Base-by-base conservation (phyloP, 441 rosid species). In the Syzygium malaccense region DNA sequence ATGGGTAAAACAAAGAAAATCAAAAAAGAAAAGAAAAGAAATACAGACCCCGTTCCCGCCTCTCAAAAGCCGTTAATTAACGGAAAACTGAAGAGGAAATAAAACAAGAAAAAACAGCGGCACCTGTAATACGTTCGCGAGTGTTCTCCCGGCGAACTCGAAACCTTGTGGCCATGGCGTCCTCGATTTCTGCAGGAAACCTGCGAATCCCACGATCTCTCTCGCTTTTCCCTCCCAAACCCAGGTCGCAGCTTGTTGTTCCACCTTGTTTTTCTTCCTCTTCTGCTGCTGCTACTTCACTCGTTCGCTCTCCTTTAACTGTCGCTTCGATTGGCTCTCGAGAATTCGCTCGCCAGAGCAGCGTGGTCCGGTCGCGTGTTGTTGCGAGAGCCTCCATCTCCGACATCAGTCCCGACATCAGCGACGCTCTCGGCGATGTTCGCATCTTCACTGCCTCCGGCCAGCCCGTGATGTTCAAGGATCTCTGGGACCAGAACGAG, bases 401-500 rank as follows among this genome's bases (percentile, higher is more conserved):
- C 18, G 92, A 86, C 56, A 89, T 88, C 89, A 30, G 87, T 41
- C 89, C 89, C 19, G 90, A 91, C 60, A 33, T 94, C 55, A 94
- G 92, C 5, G 94, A 93, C 32, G 26, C 89, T n/a, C 95, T 97
- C 48, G 95, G 94, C 0, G 97, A 95, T 83, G 94, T 95, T 45
- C 78, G 90, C 14, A 92, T 97, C 8, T 96, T 93, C 91, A 94
- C 97, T 2, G 97, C 97, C 85, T 78, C 94, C 2, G 98, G 95
- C 2, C 89, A 94, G 60, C 93, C 94, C 1, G 94, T 96, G 49
- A 54, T 90, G 88, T 91, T 97, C 87, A 95, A 90, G 92, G 96
- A 95, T 83, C 95, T 96, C 33, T 97, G 96, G 98, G 96, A 96
- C 92, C 98, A 96, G 89, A 95, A 91, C 20, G 94, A 94, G 94